Conservation (phyloP, 495 filamentous ascomycete genomes). For the Recurvomyces mirabilis region DNA sequence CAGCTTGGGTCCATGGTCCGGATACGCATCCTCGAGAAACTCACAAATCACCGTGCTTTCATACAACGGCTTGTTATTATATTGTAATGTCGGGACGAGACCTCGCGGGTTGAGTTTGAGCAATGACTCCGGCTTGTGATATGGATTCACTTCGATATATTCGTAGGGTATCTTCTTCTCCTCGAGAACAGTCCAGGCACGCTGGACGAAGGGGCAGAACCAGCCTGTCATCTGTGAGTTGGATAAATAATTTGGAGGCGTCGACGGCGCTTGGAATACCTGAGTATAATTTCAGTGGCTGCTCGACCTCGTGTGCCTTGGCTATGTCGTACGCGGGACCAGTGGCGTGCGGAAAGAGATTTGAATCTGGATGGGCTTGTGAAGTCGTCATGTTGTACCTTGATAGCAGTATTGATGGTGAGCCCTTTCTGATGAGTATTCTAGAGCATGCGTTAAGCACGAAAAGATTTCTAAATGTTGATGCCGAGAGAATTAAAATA, state of each 20-base stretch:
- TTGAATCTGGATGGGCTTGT: slow-evolving; percentile 33
- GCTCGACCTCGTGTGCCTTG: slow-evolving; percentile 36
- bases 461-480: neutral
- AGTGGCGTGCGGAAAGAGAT: slow-evolving; percentile 43
- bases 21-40: slow-evolving; percentile 58
- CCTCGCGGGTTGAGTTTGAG: slow-evolving; percentile 57
- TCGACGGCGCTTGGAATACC: too few species aligned
- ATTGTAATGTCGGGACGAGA: slow-evolving; percentile 53
- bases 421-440: too few species aligned
- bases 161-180: slow-evolving; percentile 63
- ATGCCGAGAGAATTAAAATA: neutral
- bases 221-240: too few species aligned
- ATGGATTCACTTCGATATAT: slow-evolving; percentile 52
- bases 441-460: neutral
- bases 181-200: slow-evolving; percentile 53
- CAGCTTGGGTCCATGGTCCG: slow-evolving; percentile 35
- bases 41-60: slow-evolving; percentile 57
- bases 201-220: slow-evolving; percentile 41
- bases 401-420: neutral
- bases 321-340: slow-evolving; percentile 40
- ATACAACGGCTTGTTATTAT: slow-evolving; percentile 47
- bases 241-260: too few species aligned
- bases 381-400: slow-evolving; percentile 9
- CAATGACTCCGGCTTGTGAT: slow-evolving; percentile 52
- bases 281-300: slow-evolving; percentile 51